These are phyloP conservation scores for Coccomyxa sp. DNA, from an alignment of 139 green algal genomes.

Conservation along the genomic window DNA sequence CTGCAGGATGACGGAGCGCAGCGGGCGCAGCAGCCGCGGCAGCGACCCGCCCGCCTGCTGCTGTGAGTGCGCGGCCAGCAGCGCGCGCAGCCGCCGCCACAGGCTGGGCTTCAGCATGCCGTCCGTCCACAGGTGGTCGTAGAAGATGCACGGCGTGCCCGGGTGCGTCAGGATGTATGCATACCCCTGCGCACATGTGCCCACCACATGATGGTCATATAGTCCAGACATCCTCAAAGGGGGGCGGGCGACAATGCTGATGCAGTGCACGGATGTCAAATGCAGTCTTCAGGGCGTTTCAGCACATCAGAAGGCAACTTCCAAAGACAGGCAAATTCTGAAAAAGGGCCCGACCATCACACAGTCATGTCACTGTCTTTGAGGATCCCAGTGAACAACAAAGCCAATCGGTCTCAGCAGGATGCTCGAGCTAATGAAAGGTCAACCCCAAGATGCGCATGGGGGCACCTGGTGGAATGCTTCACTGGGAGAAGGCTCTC, in stretches of 20 bases:
- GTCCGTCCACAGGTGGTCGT: constrained; percentile 66
- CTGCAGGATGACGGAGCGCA: not conserved
- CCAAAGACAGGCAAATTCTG: not conserved
- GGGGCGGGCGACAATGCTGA: too few species aligned
- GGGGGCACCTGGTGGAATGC: not conserved
- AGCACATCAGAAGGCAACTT: not conserved
- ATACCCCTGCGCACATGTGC: constrained; percentile 56
- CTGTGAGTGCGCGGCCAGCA: not conserved
- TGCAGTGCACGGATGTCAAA: too few species aligned
- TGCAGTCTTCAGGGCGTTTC: too few species aligned
- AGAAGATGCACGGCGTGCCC: constrained; percentile 74
- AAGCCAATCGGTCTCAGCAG: not conserved
- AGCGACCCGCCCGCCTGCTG: not conserved
- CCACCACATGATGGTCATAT: constrained; percentile 14
- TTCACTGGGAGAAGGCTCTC: not conserved
- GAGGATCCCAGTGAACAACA: not conserved
- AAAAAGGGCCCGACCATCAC: too few species aligned
- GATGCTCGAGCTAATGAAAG: not conserved
- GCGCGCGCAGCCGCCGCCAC: constrained; percentile 2
- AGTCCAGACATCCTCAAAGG: too few species aligned
- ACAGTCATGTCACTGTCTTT: not conserved
- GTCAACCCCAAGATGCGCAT: not conserved
- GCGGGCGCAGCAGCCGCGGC: not conserved
- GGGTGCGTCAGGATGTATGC: constrained; percentile 94
- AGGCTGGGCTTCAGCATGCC: constrained; percentile 8